These are phyloP conservation scores for Medakamo hakoo DNA, from an alignment of 139 green algal genomes.

Conservation along the genomic window DNA sequence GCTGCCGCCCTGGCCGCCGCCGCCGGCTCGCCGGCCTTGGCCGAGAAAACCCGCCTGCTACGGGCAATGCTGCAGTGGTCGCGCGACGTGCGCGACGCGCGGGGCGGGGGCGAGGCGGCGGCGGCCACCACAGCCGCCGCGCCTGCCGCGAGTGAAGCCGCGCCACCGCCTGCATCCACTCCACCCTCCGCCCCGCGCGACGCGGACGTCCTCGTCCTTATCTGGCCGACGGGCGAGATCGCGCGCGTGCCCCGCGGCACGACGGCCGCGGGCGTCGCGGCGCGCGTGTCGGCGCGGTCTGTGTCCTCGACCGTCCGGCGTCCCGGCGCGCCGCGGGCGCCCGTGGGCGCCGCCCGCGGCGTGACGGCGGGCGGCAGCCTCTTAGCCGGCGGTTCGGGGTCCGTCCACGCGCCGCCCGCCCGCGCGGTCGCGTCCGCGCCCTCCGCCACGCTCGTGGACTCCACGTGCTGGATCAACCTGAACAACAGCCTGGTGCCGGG, in stretches of 20 bases:
- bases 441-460: too few relatives aligned
- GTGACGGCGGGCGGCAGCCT: not conserved
- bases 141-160: not conserved
- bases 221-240: slow-evolving; percentile 37
- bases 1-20: too few relatives aligned
- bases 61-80: slow-evolving; percentile 64
- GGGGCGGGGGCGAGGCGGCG: not conserved
- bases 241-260: slow-evolving; percentile 47
- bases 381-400: too few relatives aligned
- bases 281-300: slow-evolving; percentile 6
- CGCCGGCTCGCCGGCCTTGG: not conserved
- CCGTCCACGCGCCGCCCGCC: not conserved
- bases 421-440: slow-evolving; percentile 13
- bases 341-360: slow-evolving; percentile 1
- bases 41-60: slow-evolving; percentile 24
- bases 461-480: slow-evolving; percentile 81
- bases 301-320: slow-evolving; percentile 2
- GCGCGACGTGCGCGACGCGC: slow-evolving; percentile 12
- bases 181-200: not conserved
- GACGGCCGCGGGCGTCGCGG: slow-evolving; percentile 43
- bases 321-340: not conserved
- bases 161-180: not conserved
- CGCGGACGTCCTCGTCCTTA: slow-evolving; percentile 24
- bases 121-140: not conserved
- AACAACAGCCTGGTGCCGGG: slow-evolving; percentile 67